Evolutionary conservation across 441 rosid species (phyloP).

Genomic region (Pelargonium cotyledonis): DNA sequence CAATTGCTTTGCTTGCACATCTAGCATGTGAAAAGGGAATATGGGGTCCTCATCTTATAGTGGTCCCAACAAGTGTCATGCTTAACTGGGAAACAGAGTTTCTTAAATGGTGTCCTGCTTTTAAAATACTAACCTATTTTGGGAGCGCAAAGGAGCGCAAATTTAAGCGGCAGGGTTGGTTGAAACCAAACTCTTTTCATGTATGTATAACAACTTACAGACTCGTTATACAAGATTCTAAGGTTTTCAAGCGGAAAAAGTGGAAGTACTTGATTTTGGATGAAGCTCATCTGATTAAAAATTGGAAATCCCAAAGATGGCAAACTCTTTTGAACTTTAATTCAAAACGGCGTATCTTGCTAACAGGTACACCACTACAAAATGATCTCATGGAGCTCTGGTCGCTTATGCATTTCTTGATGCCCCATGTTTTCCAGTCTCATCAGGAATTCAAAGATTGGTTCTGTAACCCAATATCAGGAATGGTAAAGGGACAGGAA

Average conservation of each 20-base stretch:
- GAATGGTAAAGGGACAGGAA: conserved; percentile 99
- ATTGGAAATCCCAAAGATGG: conserved; percentile 99
- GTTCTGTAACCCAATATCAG: conserved; percentile 98
- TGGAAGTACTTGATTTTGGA: conserved; percentile 99
- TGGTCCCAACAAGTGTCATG: conserved; percentile 99
- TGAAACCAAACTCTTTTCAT: conserved; percentile 95
- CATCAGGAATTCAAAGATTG: conserved; percentile 99
- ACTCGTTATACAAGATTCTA: conserved; percentile 94
- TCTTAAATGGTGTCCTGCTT: conserved; percentile 99
- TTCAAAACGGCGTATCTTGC: conserved; percentile 90
- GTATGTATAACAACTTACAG: conserved; percentile 97
- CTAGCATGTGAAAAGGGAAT: conserved; percentile 98
- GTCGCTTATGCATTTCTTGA: conserved; percentile 99
- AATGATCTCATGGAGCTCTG: conserved; percentile 99
- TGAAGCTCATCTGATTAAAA: conserved; percentile 99
- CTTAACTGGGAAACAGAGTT: conserved; percentile 99
- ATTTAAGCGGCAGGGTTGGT: conserved; percentile 97
- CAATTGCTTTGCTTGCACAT: conserved; percentile 96
- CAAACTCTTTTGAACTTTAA: conserved; percentile 98
- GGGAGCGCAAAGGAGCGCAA: conserved; percentile 99
- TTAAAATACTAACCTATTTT: conserved; percentile 96
- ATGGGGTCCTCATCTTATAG: conserved; percentile 99
- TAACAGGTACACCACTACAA: conserved; percentile 98
- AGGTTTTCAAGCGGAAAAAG: conserved; percentile 97
- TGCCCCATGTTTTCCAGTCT: conserved; percentile 99